Percentiles rank a stretch among this genome's conserved stretches.
Conservation (phyloP, 495 filamentous ascomycete species). For the Neurospora intermedia region DNA sequence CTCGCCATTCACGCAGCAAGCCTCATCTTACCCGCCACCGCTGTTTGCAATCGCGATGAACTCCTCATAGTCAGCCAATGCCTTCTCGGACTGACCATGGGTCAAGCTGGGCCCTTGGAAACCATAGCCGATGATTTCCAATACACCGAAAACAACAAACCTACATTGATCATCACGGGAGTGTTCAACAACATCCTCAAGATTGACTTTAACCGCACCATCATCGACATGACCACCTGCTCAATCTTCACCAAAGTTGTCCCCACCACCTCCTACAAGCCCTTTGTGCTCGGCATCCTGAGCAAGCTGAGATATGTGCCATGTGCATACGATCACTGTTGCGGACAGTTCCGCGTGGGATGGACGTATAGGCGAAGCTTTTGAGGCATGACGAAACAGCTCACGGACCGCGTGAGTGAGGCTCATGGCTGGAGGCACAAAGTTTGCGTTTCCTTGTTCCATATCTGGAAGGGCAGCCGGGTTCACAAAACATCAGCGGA, state of each 20-base stretch:
- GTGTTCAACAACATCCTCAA: constrained; percentile 19
- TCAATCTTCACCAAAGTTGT: constrained; percentile 31
- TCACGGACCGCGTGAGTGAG: neutral
- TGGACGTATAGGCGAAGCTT: neutral
- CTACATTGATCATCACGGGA: constrained; percentile 18
- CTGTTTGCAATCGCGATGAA: neutral
- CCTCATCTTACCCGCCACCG: neutral
- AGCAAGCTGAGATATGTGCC: constrained; percentile 33
- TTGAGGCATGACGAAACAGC: neutral
- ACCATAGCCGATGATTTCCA: constrained; percentile 8
- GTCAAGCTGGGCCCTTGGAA: neutral
- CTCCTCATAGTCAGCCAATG: neutral
- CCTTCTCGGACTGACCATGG: neutral
- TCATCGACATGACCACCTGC: constrained; percentile 20
- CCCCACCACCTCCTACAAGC: constrained; percentile 16
- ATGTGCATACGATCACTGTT: constrained; percentile 32
- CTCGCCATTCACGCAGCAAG: neutral
- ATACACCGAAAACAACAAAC: constrained; percentile 20
- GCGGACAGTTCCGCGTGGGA: neutral
- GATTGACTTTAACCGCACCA: constrained; percentile 25
- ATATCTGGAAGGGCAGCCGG: neutral
- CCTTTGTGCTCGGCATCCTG: constrained; percentile 33
- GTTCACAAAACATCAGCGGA: neutral
- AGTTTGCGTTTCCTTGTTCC: neutral
- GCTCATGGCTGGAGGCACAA: neutral